Conservation (phyloP, 495 filamentous ascomycete species). For the Hyaloscypha bicolor region DNA sequence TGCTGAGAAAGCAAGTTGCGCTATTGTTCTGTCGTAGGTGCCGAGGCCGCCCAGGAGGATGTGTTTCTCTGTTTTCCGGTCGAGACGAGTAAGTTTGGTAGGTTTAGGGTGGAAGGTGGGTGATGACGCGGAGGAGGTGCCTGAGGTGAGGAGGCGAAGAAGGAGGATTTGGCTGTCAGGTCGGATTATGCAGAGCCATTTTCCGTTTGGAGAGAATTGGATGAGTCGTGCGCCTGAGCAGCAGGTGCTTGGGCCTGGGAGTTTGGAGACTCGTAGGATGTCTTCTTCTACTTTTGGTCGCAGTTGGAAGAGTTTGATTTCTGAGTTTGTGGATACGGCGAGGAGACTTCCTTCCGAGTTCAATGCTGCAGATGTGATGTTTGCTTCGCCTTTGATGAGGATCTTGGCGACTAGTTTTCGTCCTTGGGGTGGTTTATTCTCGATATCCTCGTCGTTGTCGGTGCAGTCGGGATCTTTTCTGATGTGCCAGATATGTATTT, state of each 20-base stretch:
- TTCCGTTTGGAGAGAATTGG: constrained; percentile 71
- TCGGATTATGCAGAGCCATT: constrained; percentile 77
- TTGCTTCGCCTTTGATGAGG: constrained; percentile 79
- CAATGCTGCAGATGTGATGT: constrained; percentile 79
- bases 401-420: constrained; percentile 70
- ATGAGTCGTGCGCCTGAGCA: constrained; percentile 67
- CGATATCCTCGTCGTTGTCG: constrained; percentile 43
- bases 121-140: constrained; percentile 51
- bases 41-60: constrained; percentile 69
- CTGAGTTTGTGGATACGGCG: constrained; percentile 72
- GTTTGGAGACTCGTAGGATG: constrained; percentile 66
- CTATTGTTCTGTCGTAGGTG: constrained; percentile 77
- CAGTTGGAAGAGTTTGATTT: constrained; percentile 79
- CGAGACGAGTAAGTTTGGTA: constrained; percentile 58
- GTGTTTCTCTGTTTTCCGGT: constrained; percentile 56
- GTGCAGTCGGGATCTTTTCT: constrained; percentile 45
- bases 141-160: constrained; percentile 54
- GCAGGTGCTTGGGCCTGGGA: constrained; percentile 51
- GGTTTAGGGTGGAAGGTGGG: constrained; percentile 49
- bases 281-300: constrained; percentile 43
- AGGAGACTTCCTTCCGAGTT: constrained; percentile 74
- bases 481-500: constrained; percentile 82
- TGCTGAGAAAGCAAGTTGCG: constrained; percentile 73
- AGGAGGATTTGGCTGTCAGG: constrained; percentile 83
- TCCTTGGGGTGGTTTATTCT: constrained; percentile 42